Conservation (phyloP, 2,329 filamentous ascomycete species). For the Nothomitra cinnamomea region DNA sequence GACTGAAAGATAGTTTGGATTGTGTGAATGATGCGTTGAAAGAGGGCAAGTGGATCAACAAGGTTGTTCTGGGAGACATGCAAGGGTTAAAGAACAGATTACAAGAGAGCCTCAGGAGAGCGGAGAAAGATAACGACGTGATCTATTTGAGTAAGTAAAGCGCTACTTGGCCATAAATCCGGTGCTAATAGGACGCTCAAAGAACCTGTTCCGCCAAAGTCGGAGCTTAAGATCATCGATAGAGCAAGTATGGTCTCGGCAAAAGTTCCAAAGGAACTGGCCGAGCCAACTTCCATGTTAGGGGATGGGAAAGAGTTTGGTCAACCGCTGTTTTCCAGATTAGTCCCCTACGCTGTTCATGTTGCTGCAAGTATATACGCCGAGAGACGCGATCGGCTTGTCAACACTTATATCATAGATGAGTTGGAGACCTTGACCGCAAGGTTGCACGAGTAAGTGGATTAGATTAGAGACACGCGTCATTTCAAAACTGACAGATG, state of each 20-base stretch:
- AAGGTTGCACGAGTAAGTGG: slow-evolving; percentile 49
- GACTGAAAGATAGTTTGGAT: slow-evolving; percentile 61
- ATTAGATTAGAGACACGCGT: background rate
- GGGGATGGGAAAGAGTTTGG: slow-evolving; percentile 71
- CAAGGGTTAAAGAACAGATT: slow-evolving; percentile 69
- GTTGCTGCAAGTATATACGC: slow-evolving; percentile 91
- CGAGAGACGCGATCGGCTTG: slow-evolving; percentile 73
- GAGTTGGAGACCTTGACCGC: slow-evolving; percentile 70
- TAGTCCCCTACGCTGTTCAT: slow-evolving; percentile 92
- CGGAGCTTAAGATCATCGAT: slow-evolving; percentile 71
- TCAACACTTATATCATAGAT: slow-evolving; percentile 74
- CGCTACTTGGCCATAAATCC: slow-evolving; percentile 17
- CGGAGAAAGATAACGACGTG: slow-evolving; percentile 90
- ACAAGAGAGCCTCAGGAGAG: slow-evolving; percentile 73
- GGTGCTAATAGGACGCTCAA: slow-evolving; percentile 1
- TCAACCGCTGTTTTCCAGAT: slow-evolving; percentile 67
- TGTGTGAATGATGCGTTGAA: slow-evolving; percentile 79
- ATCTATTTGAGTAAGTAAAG: slow-evolving; percentile 62
- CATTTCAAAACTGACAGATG: background rate
- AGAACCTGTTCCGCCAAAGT: slow-evolving; percentile 69
- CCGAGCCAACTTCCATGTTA: slow-evolving; percentile 61
- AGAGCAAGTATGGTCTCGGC: slow-evolving; percentile 76
- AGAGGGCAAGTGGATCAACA: slow-evolving; percentile 68
- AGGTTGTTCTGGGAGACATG: slow-evolving; percentile 64
- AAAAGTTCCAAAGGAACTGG: slow-evolving; percentile 64